Percentiles rank a stretch among this genome's conserved stretches.
These are phyloP conservation scores for Athelia sp. DNA, from an alignment of 1,284 basidiomycete species.

Conservation along the genomic window DNA sequence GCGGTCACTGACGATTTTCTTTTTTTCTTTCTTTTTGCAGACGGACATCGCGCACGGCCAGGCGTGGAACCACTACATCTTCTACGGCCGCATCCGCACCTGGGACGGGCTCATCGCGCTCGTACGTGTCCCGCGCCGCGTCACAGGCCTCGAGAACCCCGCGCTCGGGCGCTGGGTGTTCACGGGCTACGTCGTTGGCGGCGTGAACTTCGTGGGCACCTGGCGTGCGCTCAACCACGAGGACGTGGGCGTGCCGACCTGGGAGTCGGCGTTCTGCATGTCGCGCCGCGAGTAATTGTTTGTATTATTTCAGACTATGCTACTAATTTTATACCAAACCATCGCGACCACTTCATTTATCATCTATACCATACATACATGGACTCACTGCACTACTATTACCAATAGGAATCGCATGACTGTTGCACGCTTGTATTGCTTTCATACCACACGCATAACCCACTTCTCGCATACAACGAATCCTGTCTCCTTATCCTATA, in stretches of 20 bases:
- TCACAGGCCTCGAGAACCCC: background rate
- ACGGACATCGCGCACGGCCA: slow-evolving; percentile 50
- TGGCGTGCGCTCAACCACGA: slow-evolving; percentile 44
- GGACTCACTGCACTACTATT: no score
- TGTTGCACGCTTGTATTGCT: no score
- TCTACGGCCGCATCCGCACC: slow-evolving; percentile 58
- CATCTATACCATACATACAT: no score
- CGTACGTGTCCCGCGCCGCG: slow-evolving; percentile 35
- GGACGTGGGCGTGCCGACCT: slow-evolving; percentile 37
- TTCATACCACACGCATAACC: no score
- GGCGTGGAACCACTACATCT: slow-evolving; percentile 56
- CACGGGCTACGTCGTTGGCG: slow-evolving; percentile 64
- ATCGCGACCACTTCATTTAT: no score
- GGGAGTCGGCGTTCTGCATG: slow-evolving; percentile 60
- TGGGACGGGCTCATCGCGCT: slow-evolving; percentile 69
- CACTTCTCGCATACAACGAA: no score
- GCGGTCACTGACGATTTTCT: background rate
- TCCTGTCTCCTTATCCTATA: no score
- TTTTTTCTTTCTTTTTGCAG: slow-evolving; percentile 20
- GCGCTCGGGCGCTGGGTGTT: slow-evolving; percentile 38
- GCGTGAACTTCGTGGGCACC: slow-evolving; percentile 61
- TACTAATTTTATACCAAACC: no score
- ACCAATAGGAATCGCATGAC: no score
- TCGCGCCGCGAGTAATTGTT: slow-evolving; percentile 26
- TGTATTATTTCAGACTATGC: no score